phyloP scores from a whole-genome alignment of 163 green algal genomes.

The Chlorella variabilis region DNA sequence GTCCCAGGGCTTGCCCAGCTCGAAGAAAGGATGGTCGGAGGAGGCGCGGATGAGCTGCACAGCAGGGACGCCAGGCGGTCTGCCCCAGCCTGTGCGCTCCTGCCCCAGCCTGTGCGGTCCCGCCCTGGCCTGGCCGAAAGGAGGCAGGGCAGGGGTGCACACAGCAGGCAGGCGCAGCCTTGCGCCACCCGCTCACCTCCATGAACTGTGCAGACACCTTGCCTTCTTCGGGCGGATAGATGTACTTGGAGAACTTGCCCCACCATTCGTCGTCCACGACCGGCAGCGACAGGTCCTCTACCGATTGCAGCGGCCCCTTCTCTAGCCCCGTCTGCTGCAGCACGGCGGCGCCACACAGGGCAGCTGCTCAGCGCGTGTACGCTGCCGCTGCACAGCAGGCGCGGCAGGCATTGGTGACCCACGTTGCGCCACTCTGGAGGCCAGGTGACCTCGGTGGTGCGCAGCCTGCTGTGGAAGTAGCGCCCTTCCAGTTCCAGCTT shows the following conservation, averaged over 20 bases:
- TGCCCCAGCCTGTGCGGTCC: no score
- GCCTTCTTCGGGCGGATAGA: background rate
- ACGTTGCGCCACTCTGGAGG: constrained; percentile 9
- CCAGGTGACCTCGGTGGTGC: background rate
- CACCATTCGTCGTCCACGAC: background rate
- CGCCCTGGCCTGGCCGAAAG: no score
- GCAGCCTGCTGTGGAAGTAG: background rate
- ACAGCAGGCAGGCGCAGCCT: background rate
- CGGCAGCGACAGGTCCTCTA: background rate
- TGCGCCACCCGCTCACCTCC: background rate
- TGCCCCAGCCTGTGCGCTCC: no score
- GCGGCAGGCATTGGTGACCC: background rate
- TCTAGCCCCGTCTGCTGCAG: background rate
- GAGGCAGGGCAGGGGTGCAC: no score
- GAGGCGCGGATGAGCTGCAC: background rate
- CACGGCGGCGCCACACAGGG: no score
- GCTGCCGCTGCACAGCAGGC: background rate
- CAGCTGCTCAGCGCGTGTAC: no score
- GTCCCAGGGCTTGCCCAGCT: background rate
- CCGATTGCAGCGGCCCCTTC: background rate
- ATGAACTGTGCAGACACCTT: background rate
- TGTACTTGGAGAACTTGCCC: background rate
- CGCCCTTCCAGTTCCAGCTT: background rate
- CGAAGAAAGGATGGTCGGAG: background rate
- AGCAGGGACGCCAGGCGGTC: no score